Evolutionary conservation across 2,329 filamentous ascomycete species (phyloP).

Genomic region (Aspergillus sp.): DNA sequence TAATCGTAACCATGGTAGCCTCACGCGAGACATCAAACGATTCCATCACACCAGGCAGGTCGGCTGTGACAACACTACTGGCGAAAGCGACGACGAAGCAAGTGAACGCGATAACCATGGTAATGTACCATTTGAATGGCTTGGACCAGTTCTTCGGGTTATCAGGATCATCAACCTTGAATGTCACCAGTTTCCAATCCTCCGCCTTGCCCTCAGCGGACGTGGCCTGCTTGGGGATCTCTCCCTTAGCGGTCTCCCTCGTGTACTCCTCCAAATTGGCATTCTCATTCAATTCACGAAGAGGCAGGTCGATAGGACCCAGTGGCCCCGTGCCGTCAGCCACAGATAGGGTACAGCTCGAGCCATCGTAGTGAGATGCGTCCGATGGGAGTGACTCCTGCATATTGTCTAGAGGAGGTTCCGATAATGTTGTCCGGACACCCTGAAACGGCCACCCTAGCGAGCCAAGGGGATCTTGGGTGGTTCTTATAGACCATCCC

Average conservation of each 20-base stretch:
- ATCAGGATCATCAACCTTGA: conserved; percentile 60
- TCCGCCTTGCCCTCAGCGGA: conserved; percentile 46
- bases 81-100: conserved; percentile 67
- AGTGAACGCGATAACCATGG: conserved; percentile 71
- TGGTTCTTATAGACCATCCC: conserved; percentile 1
- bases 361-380: conserved; percentile 8
- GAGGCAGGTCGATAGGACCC: conserved; percentile 53
- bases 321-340: conserved; percentile 11
- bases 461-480: not conserved
- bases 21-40: conserved; percentile 63
- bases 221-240: conserved; percentile 52
- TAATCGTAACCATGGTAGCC: conserved; percentile 63
- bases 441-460: not conserved
- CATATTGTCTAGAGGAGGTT: conserved; percentile 5
- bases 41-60: conserved; percentile 55
- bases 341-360: conserved; percentile 17
- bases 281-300: conserved; percentile 52
- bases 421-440: not conserved
- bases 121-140: conserved; percentile 70
- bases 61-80: conserved; percentile 70
- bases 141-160: conserved; percentile 85
- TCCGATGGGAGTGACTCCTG: conserved; percentile 1
- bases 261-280: conserved; percentile 62
- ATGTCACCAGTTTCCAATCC: conserved; percentile 60
- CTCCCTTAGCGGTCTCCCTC: conserved; percentile 52